Evolutionary conservation across 768 basidiomycete genomes (phyloP), one percentile per base, ranked within the genome.

Genomic region (Trametes cubensis): DNA sequence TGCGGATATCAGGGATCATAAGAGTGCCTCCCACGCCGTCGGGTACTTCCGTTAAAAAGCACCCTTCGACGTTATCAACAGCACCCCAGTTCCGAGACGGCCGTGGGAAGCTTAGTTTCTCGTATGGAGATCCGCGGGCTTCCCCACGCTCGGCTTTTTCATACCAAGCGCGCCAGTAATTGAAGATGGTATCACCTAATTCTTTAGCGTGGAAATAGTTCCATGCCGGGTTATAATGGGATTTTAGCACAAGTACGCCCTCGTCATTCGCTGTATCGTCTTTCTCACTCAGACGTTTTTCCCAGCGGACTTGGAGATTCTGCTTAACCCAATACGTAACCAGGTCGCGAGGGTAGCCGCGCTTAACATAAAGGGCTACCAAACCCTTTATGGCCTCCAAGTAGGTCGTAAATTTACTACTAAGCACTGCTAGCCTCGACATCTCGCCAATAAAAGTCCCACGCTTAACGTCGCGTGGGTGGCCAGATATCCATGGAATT

Each of bases 201-300:
- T 75, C 69, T 28, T 61, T 66, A 40, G 71, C 72, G 53, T 63
- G 58, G 61, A 76, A 75, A 52, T 69, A 73, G 72, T 75, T 72
- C 75, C 74, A 76, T 40, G 67, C 71, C 11, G 70, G 62, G 58
- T 76, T 73, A 58, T 68, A 75, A 10, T 64, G 21, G 3, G 74
- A 64, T 62, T 74, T 76, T 15, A 76, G 63, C 15, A 76, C 74
- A 40, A 74, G 68, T 56, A 74, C 70, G 21, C 60, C 45, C 48
- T 59, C 40, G 49, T 56, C 21, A 25, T 21, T 11, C 50, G 30
- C 48, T 21, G 23, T 34, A n/a, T 26, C 55, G 55, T 3, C 17
- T 23, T 52, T 58, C 42, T 53, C 66, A 34, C 54, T 42, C 13
- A 73, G 58, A 14, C 73, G 48, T 23, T 72, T 70, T 38, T 72